Conservation (phyloP, 176 grass and related monocot genomes). For the Panicum miliaceum region DNA sequence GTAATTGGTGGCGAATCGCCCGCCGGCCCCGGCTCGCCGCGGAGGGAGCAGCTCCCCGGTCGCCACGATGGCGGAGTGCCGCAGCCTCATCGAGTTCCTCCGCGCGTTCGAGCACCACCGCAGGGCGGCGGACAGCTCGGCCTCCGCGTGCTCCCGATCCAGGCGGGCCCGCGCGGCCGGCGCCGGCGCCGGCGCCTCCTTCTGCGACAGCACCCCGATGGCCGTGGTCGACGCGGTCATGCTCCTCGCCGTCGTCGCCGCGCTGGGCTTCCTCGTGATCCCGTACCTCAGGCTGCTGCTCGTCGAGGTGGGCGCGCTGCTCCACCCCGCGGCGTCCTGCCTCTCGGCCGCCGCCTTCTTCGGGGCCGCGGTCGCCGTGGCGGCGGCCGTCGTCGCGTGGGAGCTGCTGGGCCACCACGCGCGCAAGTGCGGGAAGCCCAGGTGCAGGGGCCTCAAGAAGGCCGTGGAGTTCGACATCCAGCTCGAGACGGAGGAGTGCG, state of each 20-base stretch:
- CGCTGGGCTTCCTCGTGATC: constrained; percentile 64
- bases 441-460: constrained; percentile 86
- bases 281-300: constrained; percentile 60
- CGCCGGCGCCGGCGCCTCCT: neutral
- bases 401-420: constrained; percentile 71
- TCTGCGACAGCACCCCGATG: constrained; percentile 76
- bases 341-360: constrained; percentile 60
- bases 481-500: constrained; percentile 96
- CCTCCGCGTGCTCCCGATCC: constrained; percentile 38
- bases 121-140: constrained; percentile 48
- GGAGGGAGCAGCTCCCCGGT: neutral
- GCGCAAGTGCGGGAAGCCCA: constrained; percentile 89
- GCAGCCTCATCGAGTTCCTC: constrained; percentile 98
- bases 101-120: constrained; percentile 95
- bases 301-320: constrained; percentile 48
- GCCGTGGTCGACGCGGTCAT: constrained; percentile 72
- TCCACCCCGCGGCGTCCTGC: constrained; percentile 53
- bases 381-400: constrained; percentile 55
- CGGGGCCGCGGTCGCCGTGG: constrained; percentile 52
- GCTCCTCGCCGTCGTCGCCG: constrained; percentile 65
- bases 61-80: constrained; percentile 83
- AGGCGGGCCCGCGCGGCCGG: constrained; percentile 34
- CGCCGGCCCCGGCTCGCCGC: neutral
- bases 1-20: neutral
- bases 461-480: constrained; percentile 97